Evolutionary conservation across 2,329 filamentous ascomycete genomes (phyloP).

Genomic region (Aureobasidium uvarum): DNA sequence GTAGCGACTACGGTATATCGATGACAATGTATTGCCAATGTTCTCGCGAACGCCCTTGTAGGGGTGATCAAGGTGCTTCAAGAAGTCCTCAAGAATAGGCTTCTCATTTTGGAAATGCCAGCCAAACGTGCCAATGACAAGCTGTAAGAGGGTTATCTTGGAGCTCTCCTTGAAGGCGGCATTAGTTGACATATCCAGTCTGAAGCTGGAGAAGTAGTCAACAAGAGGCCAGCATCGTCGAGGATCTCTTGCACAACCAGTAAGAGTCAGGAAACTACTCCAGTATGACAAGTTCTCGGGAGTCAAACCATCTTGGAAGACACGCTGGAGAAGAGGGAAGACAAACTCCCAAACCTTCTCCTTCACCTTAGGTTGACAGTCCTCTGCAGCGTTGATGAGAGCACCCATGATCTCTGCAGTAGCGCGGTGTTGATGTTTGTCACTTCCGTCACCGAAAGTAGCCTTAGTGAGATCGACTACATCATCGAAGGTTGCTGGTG

Average conservation of each 20-base stretch:
- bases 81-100: constrained; percentile 84
- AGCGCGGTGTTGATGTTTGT: constrained; percentile 96
- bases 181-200: constrained; percentile 90
- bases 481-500: constrained; percentile 77
- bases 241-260: constrained; percentile 85
- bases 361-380: constrained; percentile 71
- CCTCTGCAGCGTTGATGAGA: constrained; percentile 74
- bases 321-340: constrained; percentile 79
- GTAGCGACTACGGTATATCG: constrained; percentile 86
- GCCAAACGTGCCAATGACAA: constrained; percentile 79
- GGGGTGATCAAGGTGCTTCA: constrained; percentile 89
- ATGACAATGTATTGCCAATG: constrained; percentile 84
- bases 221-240: constrained; percentile 82
- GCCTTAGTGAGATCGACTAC: constrained; percentile 75
- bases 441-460: constrained; percentile 87
- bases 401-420: constrained; percentile 91
- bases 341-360: constrained; percentile 83
- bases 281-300: constrained; percentile 95
- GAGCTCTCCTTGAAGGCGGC: constrained; percentile 99
- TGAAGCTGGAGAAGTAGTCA: constrained; percentile 77
- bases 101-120: constrained; percentile 95
- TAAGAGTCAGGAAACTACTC: constrained; percentile 88
- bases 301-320: constrained; percentile 88
- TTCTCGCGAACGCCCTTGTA: constrained; percentile 97
- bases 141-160: constrained; percentile 87